Evolutionary conservation across 352 stramenopile genomes (phyloP).

Genomic region (Globisporangium yorkense): DNA sequence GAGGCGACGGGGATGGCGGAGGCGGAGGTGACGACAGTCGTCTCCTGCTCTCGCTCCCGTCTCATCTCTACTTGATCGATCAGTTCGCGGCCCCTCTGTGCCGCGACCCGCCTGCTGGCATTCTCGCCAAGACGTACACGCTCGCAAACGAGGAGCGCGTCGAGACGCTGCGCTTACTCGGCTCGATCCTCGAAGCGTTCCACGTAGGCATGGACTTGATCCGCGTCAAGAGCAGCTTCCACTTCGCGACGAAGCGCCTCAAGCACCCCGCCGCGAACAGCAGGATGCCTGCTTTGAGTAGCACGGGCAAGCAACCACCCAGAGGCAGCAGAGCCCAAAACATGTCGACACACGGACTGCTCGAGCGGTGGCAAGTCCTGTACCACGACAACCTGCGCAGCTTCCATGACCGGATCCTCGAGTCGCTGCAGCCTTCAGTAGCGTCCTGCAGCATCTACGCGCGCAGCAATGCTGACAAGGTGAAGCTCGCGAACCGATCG

Average conservation of each 20-base stretch:
- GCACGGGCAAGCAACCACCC: neutral
- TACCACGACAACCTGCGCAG: constrained; percentile 23
- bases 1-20: neutral
- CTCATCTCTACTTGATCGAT: constrained; percentile 17
- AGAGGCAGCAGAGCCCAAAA: neutral
- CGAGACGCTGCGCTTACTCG: constrained; percentile 14
- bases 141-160: constrained; percentile 16
- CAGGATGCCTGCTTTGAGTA: neutral
- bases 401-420: constrained; percentile 11
- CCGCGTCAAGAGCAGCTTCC: constrained; percentile 20
- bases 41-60: constrained; percentile 27
- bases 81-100: constrained; percentile 15
- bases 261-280: neutral
- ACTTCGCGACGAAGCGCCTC: constrained; percentile 13
- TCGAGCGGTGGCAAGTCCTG: constrained; percentile 27
- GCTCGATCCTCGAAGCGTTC: constrained; percentile 20
- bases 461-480: constrained; percentile 6
- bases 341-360: neutral
- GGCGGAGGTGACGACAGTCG: constrained; percentile 8
- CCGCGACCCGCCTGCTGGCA: constrained; percentile 7
- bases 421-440: neutral
- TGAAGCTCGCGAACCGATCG: constrained; percentile 5
- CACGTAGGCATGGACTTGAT: constrained; percentile 18
- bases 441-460: constrained; percentile 13
- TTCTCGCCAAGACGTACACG: neutral